Conservation (phyloP, 345 rosid genomes). For the Heritiera littoralis region DNA sequence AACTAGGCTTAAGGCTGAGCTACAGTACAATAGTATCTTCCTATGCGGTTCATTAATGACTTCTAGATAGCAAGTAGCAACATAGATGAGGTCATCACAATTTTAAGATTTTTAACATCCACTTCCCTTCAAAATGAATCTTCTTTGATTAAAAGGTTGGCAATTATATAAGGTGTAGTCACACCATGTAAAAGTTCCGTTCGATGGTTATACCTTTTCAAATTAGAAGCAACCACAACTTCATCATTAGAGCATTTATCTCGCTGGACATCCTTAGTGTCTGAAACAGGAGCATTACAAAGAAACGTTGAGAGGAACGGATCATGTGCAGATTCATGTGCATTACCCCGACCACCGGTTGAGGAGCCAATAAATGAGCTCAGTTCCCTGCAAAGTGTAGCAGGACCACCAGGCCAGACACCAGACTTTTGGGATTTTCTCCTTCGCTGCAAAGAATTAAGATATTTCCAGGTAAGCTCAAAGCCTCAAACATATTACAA, state of each 20-base stretch:
- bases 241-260: conserved; percentile 25
- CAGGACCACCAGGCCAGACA: conserved; percentile 37
- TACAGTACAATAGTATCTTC: neutral
- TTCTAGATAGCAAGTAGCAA: neutral
- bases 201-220: conserved; percentile 37
- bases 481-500: conserved; percentile 9
- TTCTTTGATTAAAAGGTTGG: neutral
- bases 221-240: conserved; percentile 22
- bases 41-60: neutral
- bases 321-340: conserved; percentile 37
- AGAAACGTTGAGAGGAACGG: conserved; percentile 52
- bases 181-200: neutral
- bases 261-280: conserved; percentile 26
- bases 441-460: conserved; percentile 43
- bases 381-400: conserved; percentile 46
- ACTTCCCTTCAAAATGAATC: neutral
- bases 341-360: conserved; percentile 31
- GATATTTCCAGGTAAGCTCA: conserved; percentile 17
- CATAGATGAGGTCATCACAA: neutral
- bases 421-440: conserved; percentile 44
- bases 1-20: neutral
- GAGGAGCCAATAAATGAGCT: conserved; percentile 46
- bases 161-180: neutral
- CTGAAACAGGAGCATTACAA: conserved; percentile 29
- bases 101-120: neutral